These are phyloP conservation scores for Globisporangium alternatum DNA, from an alignment of 352 stramenopile species.

Conservation along the genomic window DNA sequence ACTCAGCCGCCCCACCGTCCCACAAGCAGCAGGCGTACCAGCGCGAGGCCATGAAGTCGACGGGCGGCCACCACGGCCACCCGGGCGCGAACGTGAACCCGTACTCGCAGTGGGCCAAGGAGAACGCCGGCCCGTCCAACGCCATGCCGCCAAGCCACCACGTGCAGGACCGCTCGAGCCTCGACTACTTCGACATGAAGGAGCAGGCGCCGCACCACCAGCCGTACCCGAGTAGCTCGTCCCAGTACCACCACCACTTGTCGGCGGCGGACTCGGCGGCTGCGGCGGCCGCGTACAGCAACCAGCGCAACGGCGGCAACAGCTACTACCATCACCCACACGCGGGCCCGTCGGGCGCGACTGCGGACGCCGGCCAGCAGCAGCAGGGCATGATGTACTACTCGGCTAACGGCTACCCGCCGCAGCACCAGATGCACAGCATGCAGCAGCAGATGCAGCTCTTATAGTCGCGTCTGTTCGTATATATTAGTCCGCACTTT, in stretches of 20 bases:
- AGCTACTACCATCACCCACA: constrained; percentile 60
- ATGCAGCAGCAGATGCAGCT: constrained; percentile 72
- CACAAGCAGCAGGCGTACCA: constrained; percentile 21
- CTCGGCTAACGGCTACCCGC: constrained; percentile 47
- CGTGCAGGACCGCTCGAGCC: constrained; percentile 31
- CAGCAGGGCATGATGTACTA: constrained; percentile 67
- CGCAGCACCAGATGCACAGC: constrained; percentile 73
- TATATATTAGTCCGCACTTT: constrained; percentile 23
- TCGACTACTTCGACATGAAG: constrained; percentile 81
- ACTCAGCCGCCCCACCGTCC: constrained; percentile 42
- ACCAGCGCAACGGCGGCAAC: constrained; percentile 32
- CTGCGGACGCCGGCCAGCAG: constrained; percentile 26
- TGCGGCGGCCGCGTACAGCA: constrained; percentile 48
- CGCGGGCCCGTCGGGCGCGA: constrained; percentile 12
- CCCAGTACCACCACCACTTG: constrained; percentile 69
- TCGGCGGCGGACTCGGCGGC: constrained; percentile 55
- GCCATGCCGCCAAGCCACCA: constrained; percentile 21
- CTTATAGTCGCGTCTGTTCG: constrained; percentile 37
- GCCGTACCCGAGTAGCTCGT: constrained; percentile 37
- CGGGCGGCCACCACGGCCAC: constrained; percentile 15
- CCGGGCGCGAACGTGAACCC: constrained; percentile 13
- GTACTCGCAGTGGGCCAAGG: constrained; percentile 55
- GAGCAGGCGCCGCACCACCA: constrained; percentile 43
- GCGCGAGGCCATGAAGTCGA: constrained; percentile 38
- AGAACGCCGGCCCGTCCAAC: constrained; percentile 23